phyloP scores from a whole-genome alignment of 148 eudicot genomes.

The Vaccinium macrocarpon region DNA sequence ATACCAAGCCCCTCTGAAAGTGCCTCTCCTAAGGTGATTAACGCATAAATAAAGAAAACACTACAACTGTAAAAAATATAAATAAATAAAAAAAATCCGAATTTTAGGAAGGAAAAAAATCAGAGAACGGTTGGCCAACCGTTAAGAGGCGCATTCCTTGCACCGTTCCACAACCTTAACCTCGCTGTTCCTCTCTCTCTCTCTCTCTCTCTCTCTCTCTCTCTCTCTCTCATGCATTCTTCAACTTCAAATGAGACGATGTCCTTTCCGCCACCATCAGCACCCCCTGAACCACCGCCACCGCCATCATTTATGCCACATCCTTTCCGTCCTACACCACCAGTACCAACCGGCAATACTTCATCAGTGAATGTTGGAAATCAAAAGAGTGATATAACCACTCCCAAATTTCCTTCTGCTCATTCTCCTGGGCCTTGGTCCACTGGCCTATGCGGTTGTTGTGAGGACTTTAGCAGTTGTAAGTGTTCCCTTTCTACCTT shows the following conservation, averaged over 20 bases:
- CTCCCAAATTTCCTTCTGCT: neutral
- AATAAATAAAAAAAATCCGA: no score
- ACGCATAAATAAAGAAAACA: neutral
- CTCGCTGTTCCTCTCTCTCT: neutral
- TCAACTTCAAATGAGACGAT: neutral
- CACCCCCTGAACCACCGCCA: conserved; percentile 18
- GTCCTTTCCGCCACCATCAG: conserved; percentile 11
- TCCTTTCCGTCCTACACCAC: neutral
- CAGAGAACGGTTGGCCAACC: conserved; percentile 15
- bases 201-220: conserved; percentile 1
- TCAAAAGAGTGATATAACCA: neutral
- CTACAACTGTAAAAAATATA: neutral
- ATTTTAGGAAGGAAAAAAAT: no score
- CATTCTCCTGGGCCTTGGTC: conserved; percentile 3
- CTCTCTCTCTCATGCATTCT: neutral
- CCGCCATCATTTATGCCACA: neutral
- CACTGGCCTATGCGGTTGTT: conserved; percentile 10
- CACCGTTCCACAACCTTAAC: neutral
- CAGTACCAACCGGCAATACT: neutral
- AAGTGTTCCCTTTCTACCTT: neutral
- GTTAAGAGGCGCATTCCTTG: neutral
- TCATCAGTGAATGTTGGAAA: neutral
- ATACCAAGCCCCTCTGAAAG: no score
- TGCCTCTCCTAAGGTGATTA: neutral
- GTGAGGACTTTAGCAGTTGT: neutral